Percentiles rank a stretch among this genome's conserved stretches.
Evolutionary conservation across 2,329 filamentous ascomycete genomes (phyloP).

Genomic region (Diaporthe longicolla): DNA sequence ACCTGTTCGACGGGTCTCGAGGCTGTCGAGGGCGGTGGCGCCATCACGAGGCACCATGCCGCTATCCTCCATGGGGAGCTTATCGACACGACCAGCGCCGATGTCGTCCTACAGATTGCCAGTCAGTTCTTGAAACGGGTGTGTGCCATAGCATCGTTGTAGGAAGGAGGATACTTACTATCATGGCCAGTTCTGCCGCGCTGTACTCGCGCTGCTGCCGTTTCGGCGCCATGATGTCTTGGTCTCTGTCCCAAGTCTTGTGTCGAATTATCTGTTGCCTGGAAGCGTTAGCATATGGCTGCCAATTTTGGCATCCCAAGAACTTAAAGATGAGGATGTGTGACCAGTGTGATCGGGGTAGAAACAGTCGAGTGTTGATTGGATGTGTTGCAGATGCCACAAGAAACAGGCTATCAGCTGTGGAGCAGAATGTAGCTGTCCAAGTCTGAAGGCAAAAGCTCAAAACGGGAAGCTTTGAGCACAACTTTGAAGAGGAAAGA

Average conservation of each 20-base stretch:
- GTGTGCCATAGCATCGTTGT: background rate
- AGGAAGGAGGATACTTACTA: background rate
- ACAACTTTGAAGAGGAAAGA: background rate
- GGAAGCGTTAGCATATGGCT: background rate
- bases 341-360: background rate
- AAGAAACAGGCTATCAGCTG: background rate
- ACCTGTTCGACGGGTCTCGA: slow-evolving; percentile 2
- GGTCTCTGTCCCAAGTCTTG: too few species aligned
- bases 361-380: background rate
- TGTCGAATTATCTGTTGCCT: background rate
- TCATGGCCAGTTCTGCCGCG: slow-evolving; percentile 34
- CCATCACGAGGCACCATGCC: background rate
- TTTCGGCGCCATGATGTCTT: background rate
- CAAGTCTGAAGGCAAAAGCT: background rate
- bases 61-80: slow-evolving; percentile 47
- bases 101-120: slow-evolving; percentile 49
- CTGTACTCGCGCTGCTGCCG: slow-evolving; percentile 7
- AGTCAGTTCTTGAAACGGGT: background rate
- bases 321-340: background rate
- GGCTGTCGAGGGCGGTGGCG: background rate
- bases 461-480: background rate
- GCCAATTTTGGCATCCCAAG: background rate
- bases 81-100: slow-evolving; percentile 47
- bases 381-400: background rate
- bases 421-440: background rate